phyloP scores from a whole-genome alignment of 2,329 filamentous ascomycete genomes.

The Dothiorella sarmentorum region DNA sequence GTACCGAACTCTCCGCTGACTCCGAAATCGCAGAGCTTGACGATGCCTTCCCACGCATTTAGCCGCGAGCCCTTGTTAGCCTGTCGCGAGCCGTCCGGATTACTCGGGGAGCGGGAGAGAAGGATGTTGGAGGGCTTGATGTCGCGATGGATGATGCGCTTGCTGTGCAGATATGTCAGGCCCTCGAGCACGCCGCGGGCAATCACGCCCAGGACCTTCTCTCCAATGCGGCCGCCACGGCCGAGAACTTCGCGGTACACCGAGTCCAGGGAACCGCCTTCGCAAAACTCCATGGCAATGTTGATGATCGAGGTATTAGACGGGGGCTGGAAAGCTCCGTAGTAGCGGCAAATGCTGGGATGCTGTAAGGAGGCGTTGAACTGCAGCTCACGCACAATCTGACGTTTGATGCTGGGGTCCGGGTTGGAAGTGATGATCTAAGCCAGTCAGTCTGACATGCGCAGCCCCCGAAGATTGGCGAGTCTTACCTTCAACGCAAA shows the following conservation, averaged over 20 bases:
- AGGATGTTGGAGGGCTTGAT: slow-evolving; percentile 99
- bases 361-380: slow-evolving; percentile 91
- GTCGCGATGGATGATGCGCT: slow-evolving; percentile 97
- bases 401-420: slow-evolving; percentile 96
- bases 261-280: slow-evolving; percentile 91
- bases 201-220: slow-evolving; percentile 95
- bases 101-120: slow-evolving; percentile 61
- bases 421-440: slow-evolving; percentile 98
- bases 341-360: slow-evolving; percentile 95
- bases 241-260: slow-evolving; percentile 98
- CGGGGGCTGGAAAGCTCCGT: slow-evolving; percentile 86
- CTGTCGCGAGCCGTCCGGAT: slow-evolving; percentile 10
- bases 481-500: slow-evolving; percentile 85
- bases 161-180: slow-evolving; percentile 88
- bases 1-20: slow-evolving; percentile 97
- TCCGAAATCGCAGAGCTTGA: slow-evolving; percentile 98
- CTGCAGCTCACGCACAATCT: slow-evolving; percentile 91
- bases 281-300: slow-evolving; percentile 99
- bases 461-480: neutral
- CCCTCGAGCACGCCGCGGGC: slow-evolving; percentile 92
- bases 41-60: slow-evolving; percentile 63
- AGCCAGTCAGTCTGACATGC: neutral
- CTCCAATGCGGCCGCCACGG: slow-evolving; percentile 87
- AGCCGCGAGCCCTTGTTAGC: neutral
- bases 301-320: slow-evolving; percentile 95